Base-by-base conservation (phyloP, 768 basidiomycete genomes). In the Gelatoporia subvermispora region DNA sequence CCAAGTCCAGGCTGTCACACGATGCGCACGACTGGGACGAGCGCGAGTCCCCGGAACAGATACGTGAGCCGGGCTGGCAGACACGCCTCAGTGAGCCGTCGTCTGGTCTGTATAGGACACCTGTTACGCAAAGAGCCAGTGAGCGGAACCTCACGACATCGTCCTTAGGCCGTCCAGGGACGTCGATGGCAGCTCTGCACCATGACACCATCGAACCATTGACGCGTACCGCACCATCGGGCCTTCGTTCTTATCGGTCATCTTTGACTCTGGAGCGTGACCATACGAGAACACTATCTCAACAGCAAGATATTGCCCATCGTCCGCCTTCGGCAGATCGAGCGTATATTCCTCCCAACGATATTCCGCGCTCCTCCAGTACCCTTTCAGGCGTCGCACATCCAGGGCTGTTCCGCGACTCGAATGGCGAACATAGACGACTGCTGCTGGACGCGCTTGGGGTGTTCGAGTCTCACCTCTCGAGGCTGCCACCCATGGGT, bases 401-500 rank as follows among this genome's bases (percentile, higher is more conserved):
- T 41, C 51, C 35, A 48, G 40, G 21, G 21, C 24, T 17, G 47
- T 35, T 2, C 18, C 57, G 56, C 11, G 60, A 59, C 21, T 40
- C 22, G 35, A 50, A 63, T 22, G 47, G 64, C 3, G 86, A 90
- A 54, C 89, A 90, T 56, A 71, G 79, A 1, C 70, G 75, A n/a
- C 65, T 92, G 39, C 81, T 91, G 76, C 56, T 81, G 18, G 87
- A 91, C 36, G 77, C 82, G 16, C 66, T 91, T 13, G 61, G 68
- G 3, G 78, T 85, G 72, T 88, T 92, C 54, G 86, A 90, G 61
- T 67, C 74, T 2, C 76, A 85, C 21, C 66, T 90, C 1, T 65
- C 73, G 18, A 81, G 84, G 41, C 62, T 84, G 11, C 76, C 81
- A 0, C 65, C 65, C 8, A 70, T 69, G 65, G 65, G 66, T 4